Evolutionary conservation across 2,329 filamentous ascomycete species (phyloP).

Genomic region (Chaetomiaceae sp.): DNA sequence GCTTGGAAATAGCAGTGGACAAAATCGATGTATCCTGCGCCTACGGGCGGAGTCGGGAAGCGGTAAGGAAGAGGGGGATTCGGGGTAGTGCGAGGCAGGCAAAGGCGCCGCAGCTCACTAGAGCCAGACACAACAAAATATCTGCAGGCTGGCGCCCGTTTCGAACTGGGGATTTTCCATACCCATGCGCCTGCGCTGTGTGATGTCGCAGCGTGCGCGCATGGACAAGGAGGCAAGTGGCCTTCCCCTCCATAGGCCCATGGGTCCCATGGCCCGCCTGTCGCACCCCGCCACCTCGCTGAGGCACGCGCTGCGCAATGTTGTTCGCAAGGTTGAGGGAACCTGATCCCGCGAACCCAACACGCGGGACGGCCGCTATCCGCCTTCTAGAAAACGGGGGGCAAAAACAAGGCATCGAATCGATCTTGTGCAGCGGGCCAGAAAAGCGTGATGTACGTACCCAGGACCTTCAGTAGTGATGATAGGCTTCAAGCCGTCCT

Average conservation of each 20-base stretch:
- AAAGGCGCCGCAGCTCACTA: slow-evolving; percentile 22
- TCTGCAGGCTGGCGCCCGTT: slow-evolving; percentile 9
- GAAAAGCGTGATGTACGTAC: slow-evolving; percentile 34
- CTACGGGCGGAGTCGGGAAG: slow-evolving; percentile 19
- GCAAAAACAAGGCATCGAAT: slow-evolving; percentile 3
- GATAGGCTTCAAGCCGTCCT: slow-evolving; percentile 69
- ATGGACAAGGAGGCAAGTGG: slow-evolving; percentile 19
- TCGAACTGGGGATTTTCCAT: background rate
- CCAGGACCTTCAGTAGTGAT: slow-evolving; percentile 60
- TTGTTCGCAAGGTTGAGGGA: slow-evolving; percentile 11
- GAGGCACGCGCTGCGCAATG: slow-evolving; percentile 15
- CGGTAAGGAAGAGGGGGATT: slow-evolving; percentile 13
- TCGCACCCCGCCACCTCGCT: slow-evolving; percentile 28
- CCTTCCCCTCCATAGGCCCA: slow-evolving; percentile 17
- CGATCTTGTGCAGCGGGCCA: slow-evolving; percentile 14
- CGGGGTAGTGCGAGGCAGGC: slow-evolving; percentile 15
- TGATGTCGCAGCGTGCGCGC: slow-evolving; percentile 26
- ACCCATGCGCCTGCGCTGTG: slow-evolving; percentile 19
- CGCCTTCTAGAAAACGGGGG: slow-evolving; percentile 1
- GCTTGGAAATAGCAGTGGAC: slow-evolving; percentile 3
- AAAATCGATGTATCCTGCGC: slow-evolving; percentile 4
- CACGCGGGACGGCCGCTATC: background rate
- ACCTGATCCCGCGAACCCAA: slow-evolving; percentile 2
- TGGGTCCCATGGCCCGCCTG: slow-evolving; percentile 18
- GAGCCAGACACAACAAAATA: slow-evolving; percentile 23